These are phyloP conservation scores for Ochromonas danica DNA, from an alignment of 108 stramenopile genomes.

Conservation along the genomic window DNA sequence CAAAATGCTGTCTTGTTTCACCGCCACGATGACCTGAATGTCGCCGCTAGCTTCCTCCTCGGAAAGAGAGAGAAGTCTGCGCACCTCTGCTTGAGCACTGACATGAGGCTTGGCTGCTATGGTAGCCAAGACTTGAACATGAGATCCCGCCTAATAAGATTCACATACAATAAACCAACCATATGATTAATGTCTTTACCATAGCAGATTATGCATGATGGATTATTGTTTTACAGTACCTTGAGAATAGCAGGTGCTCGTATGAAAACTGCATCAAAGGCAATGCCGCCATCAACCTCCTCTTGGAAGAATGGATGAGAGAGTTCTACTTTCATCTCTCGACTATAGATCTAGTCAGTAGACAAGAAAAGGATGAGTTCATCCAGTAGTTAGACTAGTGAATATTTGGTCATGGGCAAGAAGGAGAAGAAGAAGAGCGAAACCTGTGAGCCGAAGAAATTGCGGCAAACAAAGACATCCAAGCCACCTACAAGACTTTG, in stretches of 20 bases:
- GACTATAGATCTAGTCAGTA: neutral
- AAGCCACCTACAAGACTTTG: slow-evolving; percentile 90
- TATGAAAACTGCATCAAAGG: slow-evolving; percentile 82
- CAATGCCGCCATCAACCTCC: no score
- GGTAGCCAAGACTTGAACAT: neutral
- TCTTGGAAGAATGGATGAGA: neutral
- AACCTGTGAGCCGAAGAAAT: slow-evolving; percentile 93
- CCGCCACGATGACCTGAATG: slow-evolving; percentile 84
- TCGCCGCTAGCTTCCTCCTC: neutral
- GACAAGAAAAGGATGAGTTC: no score
- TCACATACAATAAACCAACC: no score
- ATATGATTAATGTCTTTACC: no score
- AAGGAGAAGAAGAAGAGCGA: no score
- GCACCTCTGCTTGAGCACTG: slow-evolving; percentile 1
- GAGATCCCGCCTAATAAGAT: slow-evolving; percentile 31
- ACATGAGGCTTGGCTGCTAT: slow-evolving; percentile 4
- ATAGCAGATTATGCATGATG: neutral
- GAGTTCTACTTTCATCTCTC: neutral
- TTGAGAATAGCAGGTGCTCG: slow-evolving; percentile 89
- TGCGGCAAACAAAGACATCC: slow-evolving; percentile 88
- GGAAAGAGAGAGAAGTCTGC: neutral
- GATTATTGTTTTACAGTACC: neutral
- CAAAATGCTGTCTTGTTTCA: slow-evolving; percentile 67
- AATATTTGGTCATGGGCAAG: no score
- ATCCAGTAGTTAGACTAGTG: no score